phyloP scores from a whole-genome alignment of 495 filamentous ascomycete genomes.

The Penicillium nucicola region DNA sequence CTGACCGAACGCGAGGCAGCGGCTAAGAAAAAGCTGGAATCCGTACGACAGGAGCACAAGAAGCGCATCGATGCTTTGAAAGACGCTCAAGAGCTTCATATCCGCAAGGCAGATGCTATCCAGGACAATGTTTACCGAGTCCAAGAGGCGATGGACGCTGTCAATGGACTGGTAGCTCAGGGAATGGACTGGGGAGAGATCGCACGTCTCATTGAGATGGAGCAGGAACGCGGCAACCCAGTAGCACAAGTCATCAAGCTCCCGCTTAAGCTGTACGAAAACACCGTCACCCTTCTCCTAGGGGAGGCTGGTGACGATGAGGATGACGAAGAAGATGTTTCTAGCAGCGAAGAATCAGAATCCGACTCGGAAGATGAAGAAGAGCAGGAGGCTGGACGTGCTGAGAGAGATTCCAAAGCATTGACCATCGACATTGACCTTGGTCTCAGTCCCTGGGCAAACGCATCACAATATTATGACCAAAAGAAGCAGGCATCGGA shows the following conservation, averaged over 20 bases:
- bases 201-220: slow-evolving; percentile 79
- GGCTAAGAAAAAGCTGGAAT: slow-evolving; percentile 78
- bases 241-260: slow-evolving; percentile 85
- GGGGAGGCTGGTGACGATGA: slow-evolving; percentile 63
- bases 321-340: slow-evolving; percentile 53
- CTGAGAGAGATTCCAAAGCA: slow-evolving; percentile 26
- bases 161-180: slow-evolving; percentile 84
- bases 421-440: slow-evolving; percentile 84
- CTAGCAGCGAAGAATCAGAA: slow-evolving; percentile 60
- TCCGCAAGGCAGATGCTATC: slow-evolving; percentile 85
- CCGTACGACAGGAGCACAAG: slow-evolving; percentile 74
- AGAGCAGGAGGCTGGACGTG: slow-evolving; percentile 26
- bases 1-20: slow-evolving; percentile 76
- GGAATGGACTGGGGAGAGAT: slow-evolving; percentile 98
- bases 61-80: slow-evolving; percentile 81
- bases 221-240: slow-evolving; percentile 74
- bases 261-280: slow-evolving; percentile 84
- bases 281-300: slow-evolving; percentile 78
- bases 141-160: slow-evolving; percentile 84
- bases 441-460: slow-evolving; percentile 75
- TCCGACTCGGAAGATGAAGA: slow-evolving; percentile 56
- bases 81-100: slow-evolving; percentile 73
- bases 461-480: slow-evolving; percentile 87
- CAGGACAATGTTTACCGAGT: slow-evolving; percentile 85
- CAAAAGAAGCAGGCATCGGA: slow-evolving; percentile 78